Evolutionary conservation across 192 early-diverging fungal species (phyloP).

Genomic region (Coemansia sp.): DNA sequence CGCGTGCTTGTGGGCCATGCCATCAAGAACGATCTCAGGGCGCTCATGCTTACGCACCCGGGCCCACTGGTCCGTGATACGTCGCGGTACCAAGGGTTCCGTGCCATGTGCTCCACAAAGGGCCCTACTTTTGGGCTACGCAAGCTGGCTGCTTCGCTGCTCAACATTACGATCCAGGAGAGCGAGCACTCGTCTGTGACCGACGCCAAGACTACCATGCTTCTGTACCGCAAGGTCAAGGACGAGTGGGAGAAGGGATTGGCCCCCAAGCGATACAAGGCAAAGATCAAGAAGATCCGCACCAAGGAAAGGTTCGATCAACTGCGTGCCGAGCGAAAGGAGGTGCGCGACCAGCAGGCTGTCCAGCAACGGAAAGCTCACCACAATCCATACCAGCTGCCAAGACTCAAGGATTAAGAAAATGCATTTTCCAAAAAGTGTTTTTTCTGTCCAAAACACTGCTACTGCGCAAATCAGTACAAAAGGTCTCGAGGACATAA

Average conservation of each 20-base stretch:
- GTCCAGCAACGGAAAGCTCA: not conserved
- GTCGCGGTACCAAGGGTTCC: slow-evolving; percentile 72
- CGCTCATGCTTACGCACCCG: slow-evolving; percentile 81
- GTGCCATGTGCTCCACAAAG: slow-evolving; percentile 51
- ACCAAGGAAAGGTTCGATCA: slow-evolving; percentile 47
- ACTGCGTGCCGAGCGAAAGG: slow-evolving; percentile 32
- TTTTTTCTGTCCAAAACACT: not conserved
- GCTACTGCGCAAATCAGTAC: not conserved
- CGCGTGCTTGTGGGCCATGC: slow-evolving; percentile 91
- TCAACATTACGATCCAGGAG: slow-evolving; percentile 82
- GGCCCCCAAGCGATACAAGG: slow-evolving; percentile 43
- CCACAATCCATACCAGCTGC: not conserved
- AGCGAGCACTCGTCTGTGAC: slow-evolving; percentile 87
- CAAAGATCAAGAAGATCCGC: slow-evolving; percentile 23
- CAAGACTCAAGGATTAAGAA: not conserved
- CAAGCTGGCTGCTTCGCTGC: slow-evolving; percentile 68
- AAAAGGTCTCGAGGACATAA: not conserved
- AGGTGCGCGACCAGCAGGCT: slow-evolving; percentile 15
- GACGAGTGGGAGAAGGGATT: slow-evolving; percentile 73
- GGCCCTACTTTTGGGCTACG: slow-evolving; percentile 73
- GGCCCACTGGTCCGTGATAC: slow-evolving; percentile 80
- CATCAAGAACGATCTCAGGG: slow-evolving; percentile 83
- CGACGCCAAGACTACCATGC: slow-evolving; percentile 88
- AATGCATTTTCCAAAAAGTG: no score
- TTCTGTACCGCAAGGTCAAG: slow-evolving; percentile 82